These are phyloP conservation scores for Fusarium lateritium DNA, from an alignment of 2,329 filamentous ascomycete species.

Conservation along the genomic window DNA sequence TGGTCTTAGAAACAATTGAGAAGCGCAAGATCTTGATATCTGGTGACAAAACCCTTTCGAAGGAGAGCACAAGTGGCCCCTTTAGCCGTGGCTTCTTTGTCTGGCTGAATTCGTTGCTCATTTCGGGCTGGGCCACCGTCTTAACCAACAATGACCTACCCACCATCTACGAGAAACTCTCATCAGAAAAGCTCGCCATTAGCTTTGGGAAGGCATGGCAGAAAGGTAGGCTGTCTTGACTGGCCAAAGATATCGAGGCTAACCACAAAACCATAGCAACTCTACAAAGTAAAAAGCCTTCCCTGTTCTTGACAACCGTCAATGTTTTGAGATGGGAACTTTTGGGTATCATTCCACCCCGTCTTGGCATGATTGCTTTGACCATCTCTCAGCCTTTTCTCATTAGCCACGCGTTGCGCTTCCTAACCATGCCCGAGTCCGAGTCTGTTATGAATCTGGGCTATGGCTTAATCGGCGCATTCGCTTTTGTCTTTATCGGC, in stretches of 20 bases:
- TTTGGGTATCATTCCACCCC: constrained; percentile 47
- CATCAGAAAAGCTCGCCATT: constrained; percentile 47
- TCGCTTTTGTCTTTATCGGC: constrained; percentile 52
- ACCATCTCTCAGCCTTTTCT: constrained; percentile 53
- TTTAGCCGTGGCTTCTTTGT: constrained; percentile 53
- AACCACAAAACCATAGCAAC: constrained; percentile 22
- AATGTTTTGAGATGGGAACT: constrained; percentile 52
- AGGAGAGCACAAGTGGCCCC: constrained; percentile 63
- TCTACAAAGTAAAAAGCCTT: constrained; percentile 40
- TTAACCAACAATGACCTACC: constrained; percentile 51
- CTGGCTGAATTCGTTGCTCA: constrained; percentile 61
- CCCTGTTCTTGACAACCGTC: constrained; percentile 48
- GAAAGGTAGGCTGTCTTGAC: constrained; percentile 25
- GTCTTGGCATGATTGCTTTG: constrained; percentile 49
- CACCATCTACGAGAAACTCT: constrained; percentile 51
- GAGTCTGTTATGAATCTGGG: constrained; percentile 48
- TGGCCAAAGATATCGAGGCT: neutral
- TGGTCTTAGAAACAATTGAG: constrained; percentile 51
- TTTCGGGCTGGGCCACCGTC: constrained; percentile 60
- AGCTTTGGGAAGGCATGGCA: constrained; percentile 47
- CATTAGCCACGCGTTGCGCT: constrained; percentile 48
- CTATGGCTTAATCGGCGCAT: constrained; percentile 53
- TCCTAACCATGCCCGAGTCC: constrained; percentile 46
- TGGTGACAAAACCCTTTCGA: constrained; percentile 59
- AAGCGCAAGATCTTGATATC: constrained; percentile 54